Evolutionary conservation across 371 early-diverging fungal genomes (phyloP), one percentile per base, ranked within the genome.

Genomic region (Mucor irregularis): DNA sequence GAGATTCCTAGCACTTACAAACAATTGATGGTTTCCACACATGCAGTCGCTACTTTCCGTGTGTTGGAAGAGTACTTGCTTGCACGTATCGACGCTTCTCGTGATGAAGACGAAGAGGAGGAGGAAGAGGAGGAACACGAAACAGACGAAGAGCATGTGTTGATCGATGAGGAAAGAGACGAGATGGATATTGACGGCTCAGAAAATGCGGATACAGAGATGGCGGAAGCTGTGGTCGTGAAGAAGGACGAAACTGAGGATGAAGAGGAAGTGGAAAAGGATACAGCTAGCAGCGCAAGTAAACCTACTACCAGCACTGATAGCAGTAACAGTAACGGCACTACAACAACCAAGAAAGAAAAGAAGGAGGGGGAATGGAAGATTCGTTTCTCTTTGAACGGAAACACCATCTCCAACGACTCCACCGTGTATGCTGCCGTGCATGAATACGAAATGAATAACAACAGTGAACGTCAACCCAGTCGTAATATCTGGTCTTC

Each of bases 11-110:
- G 59, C 16, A 72, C 63, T 37, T 85, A 76, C 45, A 75, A 80
- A 37, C 78, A 81, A 47, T 35, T 84, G 29, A 76, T 89, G 29
- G 87, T 94, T 2, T 88, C 89, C 5, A 87, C 93, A 11, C 93
- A 94, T 69, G 93, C 95, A 5, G 82, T 93, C 4, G 91, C 92
- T 4, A 88, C 91, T 0, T 90, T 92, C 68, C 76, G 84, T 38
- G 84, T 85, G 1, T 58, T 94, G 7, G 93, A 93, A 57, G 90
- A 91, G 16, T 62, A 62, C 24, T 24, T 62, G 8, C 39, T 62
- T 2, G 42, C 62, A 16, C 56, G 62, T 29, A 56, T 62, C 21
- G 40, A 35, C 10, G 40, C 53, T 35, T 50, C 50, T 1, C 24
- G 19, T 11, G 0, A 24, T 7, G 16, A 25, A 7, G 50, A 51